A percentile compares a stretch with the other conserved stretches of the same genome.
These are phyloP conservation scores for Cronartium quercuum DNA, from an alignment of 1,284 basidiomycete genomes.

Conservation along the genomic window DNA sequence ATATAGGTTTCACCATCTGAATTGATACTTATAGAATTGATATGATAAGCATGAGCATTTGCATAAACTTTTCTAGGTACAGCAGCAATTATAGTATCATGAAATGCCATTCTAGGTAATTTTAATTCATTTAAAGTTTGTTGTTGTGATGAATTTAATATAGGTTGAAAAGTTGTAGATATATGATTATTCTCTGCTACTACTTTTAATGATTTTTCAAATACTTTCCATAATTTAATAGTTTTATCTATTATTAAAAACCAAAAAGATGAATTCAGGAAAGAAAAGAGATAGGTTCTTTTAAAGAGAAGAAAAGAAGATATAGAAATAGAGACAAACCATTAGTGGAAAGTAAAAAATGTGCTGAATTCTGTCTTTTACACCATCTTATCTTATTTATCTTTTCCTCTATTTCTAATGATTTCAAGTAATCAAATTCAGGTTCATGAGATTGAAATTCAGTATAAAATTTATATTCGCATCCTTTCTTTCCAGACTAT, in stretches of 20 bases:
- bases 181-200: constrained; percentile 91
- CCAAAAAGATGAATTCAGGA: neutral
- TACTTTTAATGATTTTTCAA: constrained; percentile 92
- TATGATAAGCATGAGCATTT: constrained; percentile 99
- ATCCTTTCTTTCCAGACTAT: constrained; percentile 76
- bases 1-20: constrained; percentile 99
- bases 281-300: neutral
- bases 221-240: constrained; percentile 99
- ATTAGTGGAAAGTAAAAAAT: constrained; percentile 95
- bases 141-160: constrained; percentile 16
- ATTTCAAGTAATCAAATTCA: constrained; percentile 99
- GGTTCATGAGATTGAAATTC: constrained; percentile 99
- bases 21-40: constrained; percentile 99
- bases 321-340: constrained; percentile 6
- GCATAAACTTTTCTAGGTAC: constrained; percentile 98
- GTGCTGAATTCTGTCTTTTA: constrained; percentile 92
- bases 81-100: constrained; percentile 97
- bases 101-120: constrained; percentile 80
- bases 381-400: constrained; percentile 99
- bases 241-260: constrained; percentile 75
- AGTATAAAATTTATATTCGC: constrained; percentile 99
- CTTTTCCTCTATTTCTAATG: constrained; percentile 99
- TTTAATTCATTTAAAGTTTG: constrained; percentile 61
- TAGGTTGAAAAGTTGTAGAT: constrained; percentile 41
- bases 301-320: constrained; percentile 40